Evolutionary conservation across 2,329 filamentous ascomycete genomes (phyloP), one percentile per base, ranked within the genome.

Genomic region (Clarireedia paspali): DNA sequence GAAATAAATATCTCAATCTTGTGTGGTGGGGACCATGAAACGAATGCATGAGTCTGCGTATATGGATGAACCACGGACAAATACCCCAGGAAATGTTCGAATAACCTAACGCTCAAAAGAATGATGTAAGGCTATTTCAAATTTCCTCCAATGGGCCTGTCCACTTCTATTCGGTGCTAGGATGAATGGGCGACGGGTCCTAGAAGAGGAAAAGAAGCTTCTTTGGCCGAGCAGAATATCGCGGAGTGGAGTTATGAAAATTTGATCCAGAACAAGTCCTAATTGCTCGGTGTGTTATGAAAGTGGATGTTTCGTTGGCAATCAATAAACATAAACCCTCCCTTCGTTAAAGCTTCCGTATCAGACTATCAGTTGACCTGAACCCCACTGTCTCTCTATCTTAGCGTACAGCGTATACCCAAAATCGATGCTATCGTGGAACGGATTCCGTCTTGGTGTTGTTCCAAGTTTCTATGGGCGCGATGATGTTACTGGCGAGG

Each of bases 201-300:
- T 24, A 4, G 23, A 24, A 24, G 42, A 24, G 23, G 17, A 42
- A 46, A 27, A 24, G 23, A 47, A 39, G 34, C 39, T 54, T 54
- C n/a, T 54, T 54, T 30, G 38, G 42, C 51, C 42, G 24, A 45
- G 47, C 39, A 24, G 26, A 47, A 53, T 24, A 53, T 39, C 15
- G 23, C 15, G n/a, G 20, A 27, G 52, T 49, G 52, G 45, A 54
- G 23, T 30, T 20, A 20, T 49, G 45, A 20, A 54, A 49, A 34
- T 49, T 27, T 42, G 52, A 54, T 54, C 52, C 52, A 54, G 52
- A 54, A 54, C 45, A 54, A 48, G 12, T 23, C 30, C 14, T 39
- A 24, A 14, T 42, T 20, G 24, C 27, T 54, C 52, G 30, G 34
- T 20, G 52, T 49, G 39, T 49, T 42, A 30, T 49, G 52, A 54